Evolutionary conservation across 148 eudicot species (phyloP).

Genomic region (Linanthus parryae): DNA sequence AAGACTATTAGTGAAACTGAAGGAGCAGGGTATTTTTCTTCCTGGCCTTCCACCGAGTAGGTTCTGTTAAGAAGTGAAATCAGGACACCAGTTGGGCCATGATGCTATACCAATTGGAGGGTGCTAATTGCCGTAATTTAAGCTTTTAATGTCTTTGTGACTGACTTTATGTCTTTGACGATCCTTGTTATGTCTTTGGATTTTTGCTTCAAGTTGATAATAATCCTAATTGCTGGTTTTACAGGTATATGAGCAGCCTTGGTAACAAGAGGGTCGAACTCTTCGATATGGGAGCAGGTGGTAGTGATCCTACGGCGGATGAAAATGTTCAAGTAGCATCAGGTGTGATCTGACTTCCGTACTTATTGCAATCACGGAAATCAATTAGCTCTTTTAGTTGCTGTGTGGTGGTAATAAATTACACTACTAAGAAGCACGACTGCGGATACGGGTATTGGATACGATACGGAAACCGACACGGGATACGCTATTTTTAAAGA

Average conservation of each 20-base stretch:
- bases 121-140: background rate
- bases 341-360: conserved; percentile 40
- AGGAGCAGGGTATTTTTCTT: background rate
- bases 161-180: background rate
- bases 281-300: conserved; percentile 88
- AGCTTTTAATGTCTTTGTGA: background rate
- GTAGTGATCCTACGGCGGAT: conserved; percentile 82
- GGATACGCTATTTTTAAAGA: too few relatives aligned
- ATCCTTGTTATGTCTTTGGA: background rate
- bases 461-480: too few relatives aligned
- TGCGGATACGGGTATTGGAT: too few relatives aligned
- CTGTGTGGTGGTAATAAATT: too few relatives aligned
- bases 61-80: background rate
- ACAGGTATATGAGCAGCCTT: conserved; percentile 84
- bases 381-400: too few relatives aligned
- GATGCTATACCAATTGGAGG: background rate
- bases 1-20: background rate
- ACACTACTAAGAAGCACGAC: too few relatives aligned
- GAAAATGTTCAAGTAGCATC: conserved; percentile 87
- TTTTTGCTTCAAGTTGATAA: conserved; percentile 1
- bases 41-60: background rate
- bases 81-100: background rate
- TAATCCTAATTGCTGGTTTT: conserved; percentile 10
- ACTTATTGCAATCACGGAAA: too few relatives aligned
- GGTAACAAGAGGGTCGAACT: conserved; percentile 93